Percentiles rank a stretch among this genome's conserved stretches.
phyloP scores from a whole-genome alignment of 116 monocot species.

The Iris pallida region DNA sequence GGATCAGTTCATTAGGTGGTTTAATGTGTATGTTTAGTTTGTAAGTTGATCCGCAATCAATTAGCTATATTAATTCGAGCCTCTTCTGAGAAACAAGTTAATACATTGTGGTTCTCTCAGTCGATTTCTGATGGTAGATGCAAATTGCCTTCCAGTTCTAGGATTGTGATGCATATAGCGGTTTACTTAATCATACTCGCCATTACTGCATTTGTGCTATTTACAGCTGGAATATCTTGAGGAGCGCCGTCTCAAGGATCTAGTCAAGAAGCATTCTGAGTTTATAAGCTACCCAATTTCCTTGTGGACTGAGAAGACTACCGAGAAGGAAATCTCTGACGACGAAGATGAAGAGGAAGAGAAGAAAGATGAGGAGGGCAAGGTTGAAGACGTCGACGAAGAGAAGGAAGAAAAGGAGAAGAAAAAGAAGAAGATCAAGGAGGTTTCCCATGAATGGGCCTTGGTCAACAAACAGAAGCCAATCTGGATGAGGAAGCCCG shows the following conservation, averaged over 20 bases:
- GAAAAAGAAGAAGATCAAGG: slow-evolving; percentile 66
- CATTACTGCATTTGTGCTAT: neutral
- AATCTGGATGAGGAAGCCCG: slow-evolving; percentile 60
- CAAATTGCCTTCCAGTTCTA: too few species aligned
- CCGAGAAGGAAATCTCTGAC: slow-evolving; percentile 55
- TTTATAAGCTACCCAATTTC: slow-evolving; percentile 60
- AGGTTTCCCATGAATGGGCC: slow-evolving; percentile 51
- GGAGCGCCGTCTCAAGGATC: slow-evolving; percentile 51
- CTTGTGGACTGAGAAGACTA: slow-evolving; percentile 49
- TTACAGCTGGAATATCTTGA: slow-evolving; percentile 47
- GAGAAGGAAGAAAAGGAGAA: slow-evolving; percentile 62
- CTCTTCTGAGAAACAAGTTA: too few species aligned
- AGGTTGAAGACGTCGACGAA: slow-evolving; percentile 53
- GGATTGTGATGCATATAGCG: too few species aligned
- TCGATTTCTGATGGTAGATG: too few species aligned
- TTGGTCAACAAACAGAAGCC: slow-evolving; percentile 55
- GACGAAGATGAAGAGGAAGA: slow-evolving; percentile 59
- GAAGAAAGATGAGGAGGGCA: slow-evolving; percentile 51
- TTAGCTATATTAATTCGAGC: too few species aligned
- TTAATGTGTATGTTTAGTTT: too few species aligned
- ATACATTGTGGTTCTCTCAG: too few species aligned
- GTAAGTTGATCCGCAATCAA: too few species aligned
- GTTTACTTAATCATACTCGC: neutral
- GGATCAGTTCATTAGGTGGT: too few species aligned
- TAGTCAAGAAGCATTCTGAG: slow-evolving; percentile 56